Evolutionary conservation across 2,329 filamentous ascomycete species (phyloP), one percentile per base, ranked within the genome.

Genomic region (Dactylellina cionopaga): DNA sequence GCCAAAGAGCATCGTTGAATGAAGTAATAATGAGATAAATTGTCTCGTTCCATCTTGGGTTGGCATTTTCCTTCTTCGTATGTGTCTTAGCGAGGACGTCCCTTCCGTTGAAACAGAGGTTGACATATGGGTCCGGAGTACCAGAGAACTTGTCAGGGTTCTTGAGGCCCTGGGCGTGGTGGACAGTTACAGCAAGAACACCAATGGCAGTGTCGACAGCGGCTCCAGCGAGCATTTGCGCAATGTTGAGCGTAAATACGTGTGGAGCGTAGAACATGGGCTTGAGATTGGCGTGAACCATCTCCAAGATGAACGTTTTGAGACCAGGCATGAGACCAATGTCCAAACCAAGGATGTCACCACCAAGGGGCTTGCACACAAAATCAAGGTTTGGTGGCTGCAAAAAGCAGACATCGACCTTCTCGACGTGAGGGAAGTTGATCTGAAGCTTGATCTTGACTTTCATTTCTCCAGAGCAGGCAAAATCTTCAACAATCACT

Each of bases 211-310:
- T 92, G 79, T 99, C 96, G 54, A 99, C 91, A 0, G 95, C 89
- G 68, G 91, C 94, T 69, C 95, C 95, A 43, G 94, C 91, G 75
- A 99, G 85, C 92, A 99, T 95, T 85, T 99, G 98, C 76, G 95
- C 95, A 64, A 99, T 92, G 79, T 99, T 95, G 76, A 99, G 95
- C 13, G 95, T 95, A 84, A 99, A 99, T 52, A 98, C 92, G 77
- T 99, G 96, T 6, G 95, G 95, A 35, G 88, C 89, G 79, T 99
- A 99, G 92, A 99, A 96, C 90, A 99, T 98, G 0, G 95, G 96
- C 1, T 88, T 90, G 52, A 99, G 83, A 78, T 94, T 97, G 74
- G 90, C 91, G 80, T 99, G 96, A 58, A 99, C 96, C 82, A 96
- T 92, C 77, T 99, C 95, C 79, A 91, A 88, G 77, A 99, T 99